phyloP scores from a whole-genome alignment of 176 grass and related monocot genomes.

The Aegilops umbellulata region DNA sequence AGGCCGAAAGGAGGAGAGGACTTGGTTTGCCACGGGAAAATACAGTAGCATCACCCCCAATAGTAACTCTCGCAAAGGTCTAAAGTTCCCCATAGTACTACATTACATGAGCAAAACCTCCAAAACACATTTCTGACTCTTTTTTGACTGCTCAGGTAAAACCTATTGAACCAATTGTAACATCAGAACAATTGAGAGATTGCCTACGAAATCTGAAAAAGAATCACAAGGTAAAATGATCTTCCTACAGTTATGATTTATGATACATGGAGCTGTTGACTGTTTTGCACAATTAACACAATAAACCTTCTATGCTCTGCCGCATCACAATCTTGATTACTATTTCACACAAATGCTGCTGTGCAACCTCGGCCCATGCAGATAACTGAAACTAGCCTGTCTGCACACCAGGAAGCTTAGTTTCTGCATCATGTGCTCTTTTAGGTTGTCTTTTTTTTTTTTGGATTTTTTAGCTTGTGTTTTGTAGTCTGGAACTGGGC shows the following conservation, averaged over 20 bases:
- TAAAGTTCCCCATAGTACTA: background rate
- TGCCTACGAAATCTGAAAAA: slow-evolving; percentile 68
- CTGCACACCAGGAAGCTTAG: background rate
- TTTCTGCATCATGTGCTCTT: background rate
- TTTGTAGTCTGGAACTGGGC: background rate
- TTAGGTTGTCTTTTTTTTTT: background rate
- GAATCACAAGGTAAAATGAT: slow-evolving; percentile 70
- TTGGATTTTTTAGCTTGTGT: background rate
- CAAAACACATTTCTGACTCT: slow-evolving; percentile 5
- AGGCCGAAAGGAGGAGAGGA: slow-evolving; percentile 69
- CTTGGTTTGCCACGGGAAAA: slow-evolving; percentile 58
- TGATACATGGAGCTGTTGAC: background rate
- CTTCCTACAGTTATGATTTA: background rate
- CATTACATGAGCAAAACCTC: background rate
- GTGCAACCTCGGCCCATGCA: background rate
- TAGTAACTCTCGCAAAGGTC: slow-evolving; percentile 49
- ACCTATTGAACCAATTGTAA: slow-evolving; percentile 30
- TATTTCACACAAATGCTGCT: slow-evolving; percentile 10
- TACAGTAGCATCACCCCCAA: slow-evolving; percentile 25
- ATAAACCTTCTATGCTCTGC: background rate
- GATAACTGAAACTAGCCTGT: background rate
- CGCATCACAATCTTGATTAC: background rate
- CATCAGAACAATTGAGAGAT: slow-evolving; percentile 62
- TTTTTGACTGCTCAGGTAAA: slow-evolving; percentile 43
- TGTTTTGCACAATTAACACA: background rate